Percentiles rank a stretch among this genome's conserved stretches.
Evolutionary conservation across 2,329 filamentous ascomycete species (phyloP).

Genomic region (Neofusicoccum umdonicola): DNA sequence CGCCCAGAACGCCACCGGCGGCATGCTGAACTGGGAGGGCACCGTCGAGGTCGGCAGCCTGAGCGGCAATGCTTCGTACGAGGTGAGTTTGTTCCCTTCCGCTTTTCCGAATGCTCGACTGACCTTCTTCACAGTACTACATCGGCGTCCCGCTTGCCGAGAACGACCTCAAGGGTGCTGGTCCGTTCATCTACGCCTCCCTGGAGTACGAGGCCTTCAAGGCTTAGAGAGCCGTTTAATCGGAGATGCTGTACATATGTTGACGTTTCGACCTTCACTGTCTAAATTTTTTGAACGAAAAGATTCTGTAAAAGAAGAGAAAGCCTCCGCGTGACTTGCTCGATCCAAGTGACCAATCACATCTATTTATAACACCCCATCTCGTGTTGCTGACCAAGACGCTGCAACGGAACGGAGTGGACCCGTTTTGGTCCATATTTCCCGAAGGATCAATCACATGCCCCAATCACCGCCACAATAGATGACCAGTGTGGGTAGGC

Average conservation of each 20-base stretch:
- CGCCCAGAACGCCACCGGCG: slow-evolving; percentile 42
- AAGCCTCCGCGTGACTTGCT: background rate
- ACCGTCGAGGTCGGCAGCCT: slow-evolving; percentile 55
- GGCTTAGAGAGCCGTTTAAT: background rate
- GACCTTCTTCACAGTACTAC: slow-evolving; percentile 32
- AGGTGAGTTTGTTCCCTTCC: slow-evolving; percentile 38
- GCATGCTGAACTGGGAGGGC: slow-evolving; percentile 50
- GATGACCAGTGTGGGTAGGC: background rate
- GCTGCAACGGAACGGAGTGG: background rate
- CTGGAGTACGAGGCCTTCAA: slow-evolving; percentile 25
- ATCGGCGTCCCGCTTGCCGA: slow-evolving; percentile 32
- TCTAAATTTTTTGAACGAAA: background rate
- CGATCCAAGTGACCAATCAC: slow-evolving; percentile 6
- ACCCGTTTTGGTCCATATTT: background rate
- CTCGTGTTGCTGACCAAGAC: background rate
- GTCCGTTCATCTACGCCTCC: slow-evolving; percentile 41
- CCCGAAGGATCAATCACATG: background rate
- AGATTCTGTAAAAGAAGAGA: too few species aligned
- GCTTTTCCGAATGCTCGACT: background rate
- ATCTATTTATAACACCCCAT: background rate
- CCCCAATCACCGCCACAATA: background rate
- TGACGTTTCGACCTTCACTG: background rate
- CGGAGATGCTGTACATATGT: background rate
- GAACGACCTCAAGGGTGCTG: slow-evolving; percentile 43
- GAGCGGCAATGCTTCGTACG: slow-evolving; percentile 49